Conservation (phyloP, 2,329 filamentous ascomycete genomes). For the Ophioceras dolichostomum region DNA sequence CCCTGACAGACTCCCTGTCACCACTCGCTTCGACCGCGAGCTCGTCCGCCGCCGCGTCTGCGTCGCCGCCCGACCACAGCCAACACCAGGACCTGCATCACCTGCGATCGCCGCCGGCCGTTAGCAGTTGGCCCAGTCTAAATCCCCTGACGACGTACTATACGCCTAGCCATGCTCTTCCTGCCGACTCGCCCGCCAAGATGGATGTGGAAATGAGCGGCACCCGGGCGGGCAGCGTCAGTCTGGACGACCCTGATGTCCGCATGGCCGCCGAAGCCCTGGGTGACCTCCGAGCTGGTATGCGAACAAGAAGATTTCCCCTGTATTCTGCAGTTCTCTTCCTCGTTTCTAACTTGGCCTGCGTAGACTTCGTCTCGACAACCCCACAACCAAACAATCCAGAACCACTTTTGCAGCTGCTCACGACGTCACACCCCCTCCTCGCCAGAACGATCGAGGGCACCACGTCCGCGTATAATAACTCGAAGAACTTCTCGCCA, state of each 20-base stretch:
- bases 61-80: slow-evolving; percentile 10
- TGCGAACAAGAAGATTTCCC: too few relatives aligned
- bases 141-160: slow-evolving; percentile 38
- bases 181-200: slow-evolving; percentile 29
- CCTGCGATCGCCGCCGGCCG: slow-evolving; percentile 9
- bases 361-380: slow-evolving; percentile 48
- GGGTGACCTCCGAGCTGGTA: slow-evolving; percentile 63
- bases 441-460: slow-evolving; percentile 76
- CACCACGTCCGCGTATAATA: slow-evolving; percentile 74
- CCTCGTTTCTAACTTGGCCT: neutral
- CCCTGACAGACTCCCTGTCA: slow-evolving; percentile 19
- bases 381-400: slow-evolving; percentile 33
- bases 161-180: slow-evolving; percentile 27
- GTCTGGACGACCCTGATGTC: slow-evolving; percentile 54
- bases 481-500: slow-evolving; percentile 82
- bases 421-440: slow-evolving; percentile 80
- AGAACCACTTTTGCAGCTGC: slow-evolving; percentile 74
- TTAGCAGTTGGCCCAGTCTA: slow-evolving; percentile 32
- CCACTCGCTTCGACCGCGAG: slow-evolving; percentile 11
- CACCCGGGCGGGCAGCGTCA: slow-evolving; percentile 37
- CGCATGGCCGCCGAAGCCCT: slow-evolving; percentile 63
- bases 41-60: slow-evolving; percentile 7
- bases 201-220: slow-evolving; percentile 35
- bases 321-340: slow-evolving; percentile 4
- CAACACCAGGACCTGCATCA: slow-evolving; percentile 1